Conservation (phyloP, 164 flowering plant genomes). For the Vitis labrusca region DNA sequence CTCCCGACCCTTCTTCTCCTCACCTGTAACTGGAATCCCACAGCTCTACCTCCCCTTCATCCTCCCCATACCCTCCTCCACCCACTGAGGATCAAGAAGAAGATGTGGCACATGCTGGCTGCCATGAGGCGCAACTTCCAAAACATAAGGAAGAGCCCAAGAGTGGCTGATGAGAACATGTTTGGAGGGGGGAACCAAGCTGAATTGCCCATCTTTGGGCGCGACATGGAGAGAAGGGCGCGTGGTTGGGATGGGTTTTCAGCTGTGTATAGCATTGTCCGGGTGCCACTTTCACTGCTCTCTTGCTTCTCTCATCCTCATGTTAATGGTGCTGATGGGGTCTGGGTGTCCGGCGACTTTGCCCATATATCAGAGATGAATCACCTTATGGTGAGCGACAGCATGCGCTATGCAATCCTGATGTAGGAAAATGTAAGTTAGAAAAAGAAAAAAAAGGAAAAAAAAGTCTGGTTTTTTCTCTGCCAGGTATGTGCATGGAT, state of each 20-base stretch:
- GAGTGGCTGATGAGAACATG: constrained; percentile 68
- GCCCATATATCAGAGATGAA: constrained; percentile 52
- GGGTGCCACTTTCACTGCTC: constrained; percentile 30
- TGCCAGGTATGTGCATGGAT: too few species aligned
- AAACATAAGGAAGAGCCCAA: constrained; percentile 38
- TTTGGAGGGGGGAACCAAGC: constrained; percentile 11
- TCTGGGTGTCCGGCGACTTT: constrained; percentile 51
- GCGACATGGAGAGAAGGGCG: neutral
- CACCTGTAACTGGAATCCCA: neutral
- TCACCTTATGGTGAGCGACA: constrained; percentile 67
- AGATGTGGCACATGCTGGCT: constrained; percentile 36
- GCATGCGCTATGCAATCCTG: constrained; percentile 70
- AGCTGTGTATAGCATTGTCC: constrained; percentile 11
- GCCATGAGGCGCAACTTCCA: constrained; percentile 29
- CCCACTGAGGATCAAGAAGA: neutral
- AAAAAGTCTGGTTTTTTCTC: too few species aligned
- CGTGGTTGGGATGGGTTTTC: constrained; percentile 12
- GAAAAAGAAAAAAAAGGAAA: too few species aligned
- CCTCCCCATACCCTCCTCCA: neutral
- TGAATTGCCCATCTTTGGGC: constrained; percentile 7
- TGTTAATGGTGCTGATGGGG: constrained; percentile 40
- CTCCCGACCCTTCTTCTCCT: neutral
- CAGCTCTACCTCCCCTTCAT: neutral
- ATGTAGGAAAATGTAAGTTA: constrained; percentile 29
- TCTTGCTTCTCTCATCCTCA: constrained; percentile 51